Base-by-base conservation (phyloP, 148 eudicot species). In the Pouteria glomerata region DNA sequence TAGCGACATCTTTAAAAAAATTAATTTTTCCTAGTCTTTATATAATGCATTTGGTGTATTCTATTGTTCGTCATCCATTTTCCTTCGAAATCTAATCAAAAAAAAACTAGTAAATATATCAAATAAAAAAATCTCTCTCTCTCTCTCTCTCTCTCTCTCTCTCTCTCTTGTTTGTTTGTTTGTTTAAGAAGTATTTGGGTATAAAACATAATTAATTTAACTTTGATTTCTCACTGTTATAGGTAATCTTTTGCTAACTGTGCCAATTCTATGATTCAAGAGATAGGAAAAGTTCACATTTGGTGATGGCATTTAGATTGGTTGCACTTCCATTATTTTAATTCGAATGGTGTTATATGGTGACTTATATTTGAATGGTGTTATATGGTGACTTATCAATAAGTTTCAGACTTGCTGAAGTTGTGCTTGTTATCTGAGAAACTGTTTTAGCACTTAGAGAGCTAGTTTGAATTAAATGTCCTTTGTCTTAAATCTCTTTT, bases 131-230 rank as follows among this genome's bases (percentile, higher is more conserved):
- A 2, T 51, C 55, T 51, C n/a, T n/a, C n/a, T n/a, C n/a, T n/a
- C n/a, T n/a, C n/a, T n/a, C n/a, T n/a, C n/a, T n/a, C 55, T 51
- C 37, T 31, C 63, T 59, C 23, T 59, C 47, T 62, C 47, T 35
- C 26, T 34, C 45, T 35, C 29, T 12, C 45, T 2, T 8, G 2
- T 0, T n/a, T n/a, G n/a, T n/a, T 2, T 6, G 23, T 11, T 4
- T 3, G 44, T 19, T n/a, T 62, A n/a, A n/a, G 47, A n/a, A n/a
- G 66, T 13, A 16, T 59, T 59, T 0, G 1, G 3, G 2, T 21
- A 19, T 35, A 39, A 37, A 62, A 35, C 27, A 35, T 4, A n/a
- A 8, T n/a, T n/a, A n/a, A n/a, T 21, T 19, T n/a, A 35, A 35
- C 7, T 62, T 37, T 62, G 66, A 12, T 37, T 45, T 27, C 44